Evolutionary conservation across 2,329 filamentous ascomycete species (phyloP).

Genomic region (Penicillium sp.): DNA sequence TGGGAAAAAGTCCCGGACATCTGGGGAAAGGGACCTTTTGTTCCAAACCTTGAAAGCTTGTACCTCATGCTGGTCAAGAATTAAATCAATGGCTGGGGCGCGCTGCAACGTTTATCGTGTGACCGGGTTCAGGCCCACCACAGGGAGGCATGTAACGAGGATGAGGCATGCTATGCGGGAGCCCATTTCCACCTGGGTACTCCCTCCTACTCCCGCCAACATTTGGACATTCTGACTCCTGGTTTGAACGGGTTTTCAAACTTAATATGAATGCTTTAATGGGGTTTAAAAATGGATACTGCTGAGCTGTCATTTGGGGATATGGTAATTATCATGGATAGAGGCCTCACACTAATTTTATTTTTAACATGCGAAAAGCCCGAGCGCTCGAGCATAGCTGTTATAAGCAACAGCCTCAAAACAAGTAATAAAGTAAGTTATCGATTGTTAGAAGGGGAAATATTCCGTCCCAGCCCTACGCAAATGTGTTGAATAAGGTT

Average conservation of each 20-base stretch:
- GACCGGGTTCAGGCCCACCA: slow-evolving; percentile 8
- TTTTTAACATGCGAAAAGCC: neutral
- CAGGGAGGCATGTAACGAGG: slow-evolving; percentile 2
- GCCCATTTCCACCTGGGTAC: neutral
- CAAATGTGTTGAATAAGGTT: neutral
- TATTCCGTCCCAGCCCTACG: neutral
- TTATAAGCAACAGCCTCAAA: neutral
- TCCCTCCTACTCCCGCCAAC: neutral
- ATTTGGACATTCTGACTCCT: neutral
- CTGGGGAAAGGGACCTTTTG: neutral
- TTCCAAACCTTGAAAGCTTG: neutral
- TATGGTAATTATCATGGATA: neutral
- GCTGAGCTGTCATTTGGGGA: neutral
- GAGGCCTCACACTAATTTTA: neutral
- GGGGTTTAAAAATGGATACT: no score
- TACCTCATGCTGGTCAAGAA: neutral
- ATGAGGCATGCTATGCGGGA: slow-evolving; percentile 11
- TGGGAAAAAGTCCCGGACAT: neutral
- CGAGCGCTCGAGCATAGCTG: neutral
- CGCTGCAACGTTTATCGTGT: slow-evolving; percentile 7
- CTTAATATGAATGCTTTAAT: no score
- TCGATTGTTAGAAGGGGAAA: no score
- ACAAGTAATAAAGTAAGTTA: neutral
- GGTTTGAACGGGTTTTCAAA: neutral
- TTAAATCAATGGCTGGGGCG: slow-evolving; percentile 5